phyloP scores from a whole-genome alignment of 441 rosid genomes.

The Kokia cookei region DNA sequence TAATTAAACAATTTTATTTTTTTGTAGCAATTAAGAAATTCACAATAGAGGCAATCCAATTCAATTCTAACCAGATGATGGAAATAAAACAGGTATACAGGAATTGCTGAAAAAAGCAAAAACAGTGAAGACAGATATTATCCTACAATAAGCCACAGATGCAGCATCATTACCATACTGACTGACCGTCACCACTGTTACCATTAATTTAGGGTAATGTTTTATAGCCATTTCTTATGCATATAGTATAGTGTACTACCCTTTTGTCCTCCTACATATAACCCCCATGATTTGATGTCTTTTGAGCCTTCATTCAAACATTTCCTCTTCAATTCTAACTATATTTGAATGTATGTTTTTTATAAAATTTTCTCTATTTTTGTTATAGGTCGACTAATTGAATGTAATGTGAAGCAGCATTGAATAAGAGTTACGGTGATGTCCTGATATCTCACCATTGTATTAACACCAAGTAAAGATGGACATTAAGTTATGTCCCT shows the following conservation, averaged over 20 bases:
- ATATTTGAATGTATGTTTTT: too few relatives aligned
- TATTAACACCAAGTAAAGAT: background rate
- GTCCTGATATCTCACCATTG: background rate
- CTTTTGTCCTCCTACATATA: too few relatives aligned
- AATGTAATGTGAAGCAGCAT: background rate
- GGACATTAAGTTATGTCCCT: background rate
- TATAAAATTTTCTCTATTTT: too few relatives aligned
- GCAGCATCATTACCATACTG: background rate
- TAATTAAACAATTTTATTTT: background rate
- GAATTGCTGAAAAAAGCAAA: too few relatives aligned
- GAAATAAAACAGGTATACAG: too few relatives aligned
- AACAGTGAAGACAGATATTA: background rate
- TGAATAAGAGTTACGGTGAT: background rate
- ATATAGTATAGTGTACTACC: background rate
- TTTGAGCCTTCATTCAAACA: too few relatives aligned
- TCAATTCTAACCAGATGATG: too few relatives aligned
- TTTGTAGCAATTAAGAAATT: background rate
- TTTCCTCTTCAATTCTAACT: too few relatives aligned
- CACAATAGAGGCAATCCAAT: too few relatives aligned
- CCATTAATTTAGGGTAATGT: background rate
- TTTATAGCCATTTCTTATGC: background rate
- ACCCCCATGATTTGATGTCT: too few relatives aligned
- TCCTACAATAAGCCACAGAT: background rate
- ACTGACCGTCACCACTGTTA: background rate
- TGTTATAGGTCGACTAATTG: too few relatives aligned